Evolutionary conservation across 176 grass and related monocot species (phyloP).

Genomic region (Microstegium vimineum): DNA sequence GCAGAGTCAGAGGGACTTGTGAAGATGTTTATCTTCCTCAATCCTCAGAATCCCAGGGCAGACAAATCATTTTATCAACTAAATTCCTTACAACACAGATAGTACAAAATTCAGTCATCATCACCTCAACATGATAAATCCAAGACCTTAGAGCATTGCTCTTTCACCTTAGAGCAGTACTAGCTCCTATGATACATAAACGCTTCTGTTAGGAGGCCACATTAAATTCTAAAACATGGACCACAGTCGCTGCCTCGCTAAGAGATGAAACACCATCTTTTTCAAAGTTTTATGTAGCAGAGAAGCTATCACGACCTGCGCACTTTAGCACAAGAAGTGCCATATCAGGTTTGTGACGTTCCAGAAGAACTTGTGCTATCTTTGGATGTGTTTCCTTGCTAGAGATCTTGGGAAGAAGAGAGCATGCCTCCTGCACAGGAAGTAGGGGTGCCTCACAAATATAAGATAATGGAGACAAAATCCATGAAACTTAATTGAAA

Average conservation of each 20-base stretch:
- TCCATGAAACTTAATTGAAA: not conserved
- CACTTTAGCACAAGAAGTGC: conserved; percentile 65
- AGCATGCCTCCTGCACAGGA: conserved; percentile 61
- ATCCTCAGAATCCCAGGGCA: conserved; percentile 80
- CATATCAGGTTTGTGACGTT: conserved; percentile 64
- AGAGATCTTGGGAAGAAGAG: conserved; percentile 68
- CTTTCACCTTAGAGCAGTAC: conserved; percentile 76
- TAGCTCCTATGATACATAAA: conserved; percentile 75
- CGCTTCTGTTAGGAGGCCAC: conserved; percentile 70
- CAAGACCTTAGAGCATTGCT: conserved; percentile 38
- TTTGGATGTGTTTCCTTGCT: conserved; percentile 81
- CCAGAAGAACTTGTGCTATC: conserved; percentile 83
- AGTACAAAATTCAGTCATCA: conserved; percentile 68
- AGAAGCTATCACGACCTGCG: conserved; percentile 46
- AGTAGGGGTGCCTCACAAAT: conserved; percentile 9
- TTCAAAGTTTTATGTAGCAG: conserved; percentile 31
- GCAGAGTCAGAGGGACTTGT: conserved; percentile 68
- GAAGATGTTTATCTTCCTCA: conserved; percentile 79
- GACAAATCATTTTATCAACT: conserved; percentile 75
- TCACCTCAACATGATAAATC: conserved; percentile 53
- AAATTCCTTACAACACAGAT: conserved; percentile 61
- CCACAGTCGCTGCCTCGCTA: conserved; percentile 53
- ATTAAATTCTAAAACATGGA: conserved; percentile 76
- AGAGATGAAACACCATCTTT: conserved; percentile 60
- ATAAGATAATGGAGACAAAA: not conserved